phyloP scores from a whole-genome alignment of 2,329 filamentous ascomycete genomes.

The Sporothrix inflata region DNA sequence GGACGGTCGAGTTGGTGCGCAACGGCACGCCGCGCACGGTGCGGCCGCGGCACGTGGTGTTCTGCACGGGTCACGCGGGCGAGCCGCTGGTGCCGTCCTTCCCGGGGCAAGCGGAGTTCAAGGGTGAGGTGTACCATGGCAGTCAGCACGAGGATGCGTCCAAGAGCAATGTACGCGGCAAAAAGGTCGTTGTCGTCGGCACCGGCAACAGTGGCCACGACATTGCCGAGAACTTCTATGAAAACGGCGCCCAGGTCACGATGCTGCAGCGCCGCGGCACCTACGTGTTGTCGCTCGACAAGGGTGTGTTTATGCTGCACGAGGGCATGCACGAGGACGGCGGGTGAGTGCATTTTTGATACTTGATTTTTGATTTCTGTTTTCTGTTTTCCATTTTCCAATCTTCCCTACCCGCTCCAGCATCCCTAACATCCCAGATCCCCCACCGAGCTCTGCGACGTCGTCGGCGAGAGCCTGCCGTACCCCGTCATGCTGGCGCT shows the following conservation, averaged over 20 bases:
- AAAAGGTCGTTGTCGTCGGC: conserved; percentile 57
- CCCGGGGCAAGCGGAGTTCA: conserved; percentile 57
- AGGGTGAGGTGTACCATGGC: conserved; percentile 58
- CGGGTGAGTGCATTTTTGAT: neutral
- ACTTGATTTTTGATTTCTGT: too few species aligned
- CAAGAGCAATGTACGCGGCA: conserved; percentile 34
- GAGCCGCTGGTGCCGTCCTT: conserved; percentile 64
- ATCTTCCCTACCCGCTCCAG: too few species aligned
- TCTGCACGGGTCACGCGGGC: conserved; percentile 69
- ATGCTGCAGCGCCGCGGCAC: conserved; percentile 64
- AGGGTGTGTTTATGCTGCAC: conserved; percentile 50
- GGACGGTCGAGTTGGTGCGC: conserved; percentile 60
- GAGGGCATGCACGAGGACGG: conserved; percentile 46
- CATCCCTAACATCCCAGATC: neutral
- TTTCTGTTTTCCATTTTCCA: too few species aligned
- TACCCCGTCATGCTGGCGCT: conserved; percentile 52
- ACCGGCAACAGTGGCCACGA: conserved; percentile 63
- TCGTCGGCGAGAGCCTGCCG: conserved; percentile 59
- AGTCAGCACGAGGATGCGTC: conserved; percentile 53
- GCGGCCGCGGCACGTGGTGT: conserved; percentile 65
- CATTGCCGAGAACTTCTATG: conserved; percentile 61
- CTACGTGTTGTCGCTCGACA: conserved; percentile 55
- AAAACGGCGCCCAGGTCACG: conserved; percentile 61
- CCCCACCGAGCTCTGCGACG: conserved; percentile 42
- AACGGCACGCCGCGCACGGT: conserved; percentile 56